phyloP scores from a whole-genome alignment of 2,329 filamentous ascomycete genomes.

The Penicillium sp. region DNA sequence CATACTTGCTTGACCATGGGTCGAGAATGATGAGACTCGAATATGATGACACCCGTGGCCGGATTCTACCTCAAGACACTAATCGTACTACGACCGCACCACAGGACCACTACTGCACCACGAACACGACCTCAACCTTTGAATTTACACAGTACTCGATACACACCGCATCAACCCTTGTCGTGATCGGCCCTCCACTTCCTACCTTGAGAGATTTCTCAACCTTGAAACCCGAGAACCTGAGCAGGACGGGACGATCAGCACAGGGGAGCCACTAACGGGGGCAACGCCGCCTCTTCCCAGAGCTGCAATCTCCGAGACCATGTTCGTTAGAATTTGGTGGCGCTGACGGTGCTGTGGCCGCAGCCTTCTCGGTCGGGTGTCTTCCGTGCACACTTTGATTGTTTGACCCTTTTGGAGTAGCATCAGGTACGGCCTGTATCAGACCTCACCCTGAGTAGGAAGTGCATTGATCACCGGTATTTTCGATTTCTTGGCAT shows the following conservation, averaged over 20 bases:
- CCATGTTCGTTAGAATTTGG: background rate
- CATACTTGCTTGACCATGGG: background rate
- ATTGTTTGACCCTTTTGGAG: background rate
- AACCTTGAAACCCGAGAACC: background rate
- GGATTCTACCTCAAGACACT: too few relatives aligned
- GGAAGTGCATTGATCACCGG: constrained; percentile 1
- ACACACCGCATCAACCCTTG: background rate
- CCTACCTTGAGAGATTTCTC: background rate
- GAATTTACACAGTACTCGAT: background rate
- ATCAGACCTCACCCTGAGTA: background rate
- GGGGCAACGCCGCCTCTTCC: background rate
- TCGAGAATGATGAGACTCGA: background rate
- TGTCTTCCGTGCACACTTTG: background rate
- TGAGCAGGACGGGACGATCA: background rate
- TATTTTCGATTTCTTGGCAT: constrained; percentile 16
- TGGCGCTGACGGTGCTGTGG: background rate
- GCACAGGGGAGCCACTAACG: background rate
- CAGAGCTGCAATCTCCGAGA: constrained; percentile 5
- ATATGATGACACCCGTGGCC: background rate
- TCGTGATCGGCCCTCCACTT: background rate
- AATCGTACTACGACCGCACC: background rate
- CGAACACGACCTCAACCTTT: background rate
- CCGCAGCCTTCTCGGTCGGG: background rate
- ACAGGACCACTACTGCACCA: background rate
- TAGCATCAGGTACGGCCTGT: background rate